phyloP scores from a whole-genome alignment of 1,284 basidiomycete species.

The Crepidotus sp. region DNA sequence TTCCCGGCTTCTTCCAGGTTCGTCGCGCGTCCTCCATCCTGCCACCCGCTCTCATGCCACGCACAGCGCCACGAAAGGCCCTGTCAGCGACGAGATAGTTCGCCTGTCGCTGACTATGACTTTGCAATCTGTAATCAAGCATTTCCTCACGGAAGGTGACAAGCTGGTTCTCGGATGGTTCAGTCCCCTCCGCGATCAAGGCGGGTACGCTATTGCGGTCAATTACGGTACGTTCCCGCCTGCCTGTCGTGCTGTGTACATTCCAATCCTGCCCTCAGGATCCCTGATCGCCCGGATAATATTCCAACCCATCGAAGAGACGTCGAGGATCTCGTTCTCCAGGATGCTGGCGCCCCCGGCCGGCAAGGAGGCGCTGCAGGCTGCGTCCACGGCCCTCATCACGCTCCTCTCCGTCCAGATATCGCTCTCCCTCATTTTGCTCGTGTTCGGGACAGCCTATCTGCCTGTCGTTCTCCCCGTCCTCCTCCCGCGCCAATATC shows the following conservation, averaged over 20 bases:
- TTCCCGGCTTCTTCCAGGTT: constrained; percentile 19
- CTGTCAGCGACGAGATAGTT: constrained; percentile 7
- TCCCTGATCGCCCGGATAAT: constrained; percentile 85
- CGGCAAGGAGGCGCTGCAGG: constrained; percentile 17
- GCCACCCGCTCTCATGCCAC: not conserved
- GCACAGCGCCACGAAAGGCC: not conserved
- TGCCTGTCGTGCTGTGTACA: not conserved
- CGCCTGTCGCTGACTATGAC: constrained; percentile 73
- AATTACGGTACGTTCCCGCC: constrained; percentile 69
- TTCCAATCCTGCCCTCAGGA: constrained; percentile 37
- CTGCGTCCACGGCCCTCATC: constrained; percentile 35
- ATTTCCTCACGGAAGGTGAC: constrained; percentile 93
- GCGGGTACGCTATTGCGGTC: constrained; percentile 87
- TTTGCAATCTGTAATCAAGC: constrained; percentile 83
- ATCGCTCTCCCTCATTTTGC: constrained; percentile 62
- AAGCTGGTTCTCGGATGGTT: constrained; percentile 81
- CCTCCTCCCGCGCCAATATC: constrained; percentile 66
- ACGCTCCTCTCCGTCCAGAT: constrained; percentile 63
- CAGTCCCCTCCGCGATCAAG: constrained; percentile 79
- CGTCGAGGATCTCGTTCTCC: constrained; percentile 81
- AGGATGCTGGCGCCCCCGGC: constrained; percentile 38
- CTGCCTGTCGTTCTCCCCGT: constrained; percentile 60
- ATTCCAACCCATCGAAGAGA: constrained; percentile 91
- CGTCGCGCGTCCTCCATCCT: not conserved
- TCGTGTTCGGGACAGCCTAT: constrained; percentile 69